Evolutionary conservation across 164 flowering plant species (phyloP), one percentile per base, ranked within the genome.

Genomic region (Tinospora cordifolia): DNA sequence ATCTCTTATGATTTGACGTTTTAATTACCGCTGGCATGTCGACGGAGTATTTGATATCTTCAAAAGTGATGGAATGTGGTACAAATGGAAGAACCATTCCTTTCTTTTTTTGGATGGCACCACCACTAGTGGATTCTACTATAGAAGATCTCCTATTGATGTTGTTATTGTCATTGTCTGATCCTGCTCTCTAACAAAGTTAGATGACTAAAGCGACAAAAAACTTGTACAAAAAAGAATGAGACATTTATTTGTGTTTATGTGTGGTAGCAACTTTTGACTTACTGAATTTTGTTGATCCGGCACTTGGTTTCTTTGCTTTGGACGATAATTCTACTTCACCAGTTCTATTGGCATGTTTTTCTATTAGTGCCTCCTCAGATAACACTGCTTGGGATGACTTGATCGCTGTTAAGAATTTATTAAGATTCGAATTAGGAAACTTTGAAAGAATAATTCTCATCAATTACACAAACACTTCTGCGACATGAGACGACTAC

Each of bases 41-140:
- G 9, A 85, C 85, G 8, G 83, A 79, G 75, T 88, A 88, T 40
- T 41, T 74, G 44, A 90, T 76, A 4, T 90, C 81, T 60, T 88
- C 86, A 39, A 90, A 90, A 40, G 88, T 80, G 71, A 88, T 72
- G 8, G 84, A 83, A 65, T 79, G 84, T 8, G 83, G 93, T 64
- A 82, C 69, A 73, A 90, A 88, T 57, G 93, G 93, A 69, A 90
- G 89, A 74, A 85, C 81, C 90, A 90, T 88, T 75, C 89, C 92
- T 65, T 84, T 84, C 72, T 54, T 72, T n/a, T 64, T 75, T 24
- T 46, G 69, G 30, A 46, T 76, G 51, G 66, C 70, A 24, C 63
- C 70, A 24, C 63, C 67, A 14, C 10, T 62, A 65, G 58, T 66
- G 19, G 79, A 75, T 22, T 74, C 77, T 25, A 24, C n/a, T 19